Conservation (phyloP, 2,329 filamentous ascomycete genomes). For the Cercospora janseana region DNA sequence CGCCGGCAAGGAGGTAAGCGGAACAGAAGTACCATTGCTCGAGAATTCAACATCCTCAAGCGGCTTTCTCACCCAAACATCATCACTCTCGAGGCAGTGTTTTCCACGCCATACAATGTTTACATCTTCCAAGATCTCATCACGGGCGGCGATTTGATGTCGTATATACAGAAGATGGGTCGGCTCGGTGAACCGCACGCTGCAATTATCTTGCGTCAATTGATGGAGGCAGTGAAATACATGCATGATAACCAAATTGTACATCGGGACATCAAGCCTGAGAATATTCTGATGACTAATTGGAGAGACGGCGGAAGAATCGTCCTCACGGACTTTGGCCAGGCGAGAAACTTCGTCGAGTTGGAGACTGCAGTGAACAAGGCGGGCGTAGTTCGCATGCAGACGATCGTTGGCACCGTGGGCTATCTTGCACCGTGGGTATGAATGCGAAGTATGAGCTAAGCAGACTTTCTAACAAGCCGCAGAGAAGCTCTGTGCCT, state of each 20-base stretch:
- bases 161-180: constrained; percentile 54
- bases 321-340: constrained; percentile 62
- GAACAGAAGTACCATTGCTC: constrained; percentile 17
- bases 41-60: constrained; percentile 52
- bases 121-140: constrained; percentile 63
- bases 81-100: constrained; percentile 56
- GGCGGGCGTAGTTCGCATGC: constrained; percentile 47
- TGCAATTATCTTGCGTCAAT: constrained; percentile 55
- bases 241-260: constrained; percentile 56
- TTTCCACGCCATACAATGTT: constrained; percentile 52
- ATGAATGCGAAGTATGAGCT: neutral
- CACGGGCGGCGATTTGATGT: constrained; percentile 60
- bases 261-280: constrained; percentile 63
- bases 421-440: constrained; percentile 61
- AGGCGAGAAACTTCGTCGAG: constrained; percentile 46
- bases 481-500: constrained; percentile 40
- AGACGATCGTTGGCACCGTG: constrained; percentile 54
- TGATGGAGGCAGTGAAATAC: constrained; percentile 58
- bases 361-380: constrained; percentile 27
- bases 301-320: constrained; percentile 52
- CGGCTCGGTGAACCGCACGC: constrained; percentile 51
- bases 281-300: constrained; percentile 61
- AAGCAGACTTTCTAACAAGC: constrained; percentile 4
- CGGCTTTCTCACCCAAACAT: constrained; percentile 61
- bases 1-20: neutral